Conservation (phyloP, 1,284 basidiomycete genomes). For the Lignosus rhinocerotis region DNA sequence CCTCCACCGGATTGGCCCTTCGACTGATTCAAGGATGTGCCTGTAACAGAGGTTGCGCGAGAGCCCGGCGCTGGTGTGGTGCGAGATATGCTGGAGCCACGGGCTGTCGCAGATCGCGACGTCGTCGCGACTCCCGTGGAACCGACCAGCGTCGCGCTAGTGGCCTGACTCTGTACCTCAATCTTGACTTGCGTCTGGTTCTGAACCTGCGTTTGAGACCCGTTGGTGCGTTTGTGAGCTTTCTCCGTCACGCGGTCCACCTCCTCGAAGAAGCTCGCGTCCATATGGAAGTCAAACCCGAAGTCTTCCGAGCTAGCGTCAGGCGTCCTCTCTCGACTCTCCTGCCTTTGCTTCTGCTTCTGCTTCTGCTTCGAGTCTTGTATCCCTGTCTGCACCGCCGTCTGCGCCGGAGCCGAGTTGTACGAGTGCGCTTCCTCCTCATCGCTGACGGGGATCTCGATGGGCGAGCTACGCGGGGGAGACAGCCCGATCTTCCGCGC, state of each 20-base stretch:
- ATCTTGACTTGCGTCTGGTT: conserved; percentile 2
- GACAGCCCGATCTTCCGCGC: conserved; percentile 23
- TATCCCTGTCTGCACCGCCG: neutral
- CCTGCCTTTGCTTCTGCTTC: conserved; percentile 1
- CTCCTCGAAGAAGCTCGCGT: conserved; percentile 39
- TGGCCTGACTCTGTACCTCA: conserved; percentile 4
- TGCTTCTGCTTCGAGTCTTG: neutral
- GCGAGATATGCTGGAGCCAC: neutral
- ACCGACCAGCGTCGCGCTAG: conserved; percentile 4
- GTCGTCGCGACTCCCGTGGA: conserved; percentile 1
- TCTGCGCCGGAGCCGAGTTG: neutral
- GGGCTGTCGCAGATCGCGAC: neutral
- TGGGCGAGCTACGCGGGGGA: conserved; percentile 19
- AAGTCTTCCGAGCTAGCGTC: conserved; percentile 33
- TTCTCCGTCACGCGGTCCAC: conserved; percentile 40
- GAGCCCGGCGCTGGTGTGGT: conserved; percentile 7
- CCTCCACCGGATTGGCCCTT: neutral
- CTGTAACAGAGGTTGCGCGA: conserved; percentile 1
- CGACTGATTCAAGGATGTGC: conserved; percentile 6
- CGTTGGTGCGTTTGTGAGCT: conserved; percentile 15
- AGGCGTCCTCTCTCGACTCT: conserved; percentile 1
- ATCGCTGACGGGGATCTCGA: conserved; percentile 20
- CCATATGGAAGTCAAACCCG: conserved; percentile 37
- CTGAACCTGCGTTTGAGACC: neutral
- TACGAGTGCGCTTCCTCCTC: conserved; percentile 17